Conservation (phyloP, 768 basidiomycete species). For the Naematelia encephala region DNA sequence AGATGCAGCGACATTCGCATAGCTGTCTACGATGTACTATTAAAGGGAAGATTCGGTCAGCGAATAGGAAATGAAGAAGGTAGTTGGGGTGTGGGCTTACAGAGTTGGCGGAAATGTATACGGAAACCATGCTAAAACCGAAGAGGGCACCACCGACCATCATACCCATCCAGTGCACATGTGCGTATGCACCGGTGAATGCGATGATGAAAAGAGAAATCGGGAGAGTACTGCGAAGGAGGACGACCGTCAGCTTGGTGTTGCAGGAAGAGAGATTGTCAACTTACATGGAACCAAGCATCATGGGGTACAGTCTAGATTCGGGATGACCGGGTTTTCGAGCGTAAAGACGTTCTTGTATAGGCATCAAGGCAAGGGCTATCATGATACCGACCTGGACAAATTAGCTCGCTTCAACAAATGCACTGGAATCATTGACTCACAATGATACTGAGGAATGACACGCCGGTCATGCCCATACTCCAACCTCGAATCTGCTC, state of each 20-base stretch:
- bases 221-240: conserved; percentile 55
- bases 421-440: conserved; percentile 5
- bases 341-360: conserved; percentile 38
- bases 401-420: neutral
- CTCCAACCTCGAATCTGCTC: conserved; percentile 31
- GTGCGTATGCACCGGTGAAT: conserved; percentile 60
- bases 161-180: conserved; percentile 66
- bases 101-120: conserved; percentile 64
- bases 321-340: conserved; percentile 23
- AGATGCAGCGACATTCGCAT: conserved; percentile 49
- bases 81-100: conserved; percentile 14
- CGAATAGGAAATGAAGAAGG: neutral
- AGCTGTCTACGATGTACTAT: conserved; percentile 22
- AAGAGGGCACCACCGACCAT: conserved; percentile 60
- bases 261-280: neutral
- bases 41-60: neutral
- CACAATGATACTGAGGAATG: conserved; percentile 31
- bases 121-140: conserved; percentile 58
- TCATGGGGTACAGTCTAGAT: conserved; percentile 39
- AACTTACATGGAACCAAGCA: conserved; percentile 31
- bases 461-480: conserved; percentile 27
- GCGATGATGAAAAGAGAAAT: conserved; percentile 67
- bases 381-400: conserved; percentile 26
- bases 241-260: neutral
- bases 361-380: conserved; percentile 23